Percentiles rank a stretch among this genome's conserved stretches.
Evolutionary conservation across 164 flowering plant genomes (phyloP).

Genomic region (Cinnamomum chago): DNA sequence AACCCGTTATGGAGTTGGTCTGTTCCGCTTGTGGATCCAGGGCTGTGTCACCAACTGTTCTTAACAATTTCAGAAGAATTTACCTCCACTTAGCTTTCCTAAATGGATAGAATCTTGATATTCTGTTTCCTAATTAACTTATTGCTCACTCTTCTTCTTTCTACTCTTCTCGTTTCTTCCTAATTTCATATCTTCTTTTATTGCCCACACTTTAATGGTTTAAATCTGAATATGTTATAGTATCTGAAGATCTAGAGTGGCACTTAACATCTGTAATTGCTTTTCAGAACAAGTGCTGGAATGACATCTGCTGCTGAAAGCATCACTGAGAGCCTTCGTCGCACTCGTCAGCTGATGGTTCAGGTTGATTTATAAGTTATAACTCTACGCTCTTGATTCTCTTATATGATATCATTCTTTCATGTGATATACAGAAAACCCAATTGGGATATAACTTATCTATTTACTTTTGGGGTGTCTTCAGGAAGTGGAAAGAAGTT

Average conservation of each 20-base stretch:
- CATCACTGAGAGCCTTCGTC: slow-evolving; percentile 90
- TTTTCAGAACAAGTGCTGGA: slow-evolving; percentile 84
- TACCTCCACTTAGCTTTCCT: too few relatives aligned
- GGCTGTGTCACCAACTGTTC: too few relatives aligned
- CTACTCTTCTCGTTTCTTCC: too few relatives aligned
- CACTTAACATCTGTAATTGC: slow-evolving; percentile 1
- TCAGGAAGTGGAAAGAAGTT: slow-evolving; percentile 92
- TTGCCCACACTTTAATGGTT: not conserved
- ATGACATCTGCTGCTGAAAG: slow-evolving; percentile 95
- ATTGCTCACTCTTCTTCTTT: too few relatives aligned
- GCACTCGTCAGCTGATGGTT: slow-evolving; percentile 89
- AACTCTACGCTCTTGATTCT: not conserved
- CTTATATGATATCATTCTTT: not conserved
- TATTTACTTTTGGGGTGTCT: slow-evolving; percentile 7
- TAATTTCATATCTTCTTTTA: too few relatives aligned
- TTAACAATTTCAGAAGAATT: too few relatives aligned
- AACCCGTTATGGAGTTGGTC: too few relatives aligned
- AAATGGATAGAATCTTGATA: not conserved
- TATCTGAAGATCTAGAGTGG: not conserved
- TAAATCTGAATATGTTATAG: not conserved
- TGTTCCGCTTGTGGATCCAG: too few relatives aligned
- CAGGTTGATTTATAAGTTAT: slow-evolving; percentile 40
- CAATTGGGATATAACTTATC: not conserved
- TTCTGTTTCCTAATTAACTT: not conserved
- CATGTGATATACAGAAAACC: not conserved